Percentiles rank a stretch among this genome's conserved stretches.
Conservation (phyloP, 1,284 basidiomycete species). For the Heterobasidion occidentale region DNA sequence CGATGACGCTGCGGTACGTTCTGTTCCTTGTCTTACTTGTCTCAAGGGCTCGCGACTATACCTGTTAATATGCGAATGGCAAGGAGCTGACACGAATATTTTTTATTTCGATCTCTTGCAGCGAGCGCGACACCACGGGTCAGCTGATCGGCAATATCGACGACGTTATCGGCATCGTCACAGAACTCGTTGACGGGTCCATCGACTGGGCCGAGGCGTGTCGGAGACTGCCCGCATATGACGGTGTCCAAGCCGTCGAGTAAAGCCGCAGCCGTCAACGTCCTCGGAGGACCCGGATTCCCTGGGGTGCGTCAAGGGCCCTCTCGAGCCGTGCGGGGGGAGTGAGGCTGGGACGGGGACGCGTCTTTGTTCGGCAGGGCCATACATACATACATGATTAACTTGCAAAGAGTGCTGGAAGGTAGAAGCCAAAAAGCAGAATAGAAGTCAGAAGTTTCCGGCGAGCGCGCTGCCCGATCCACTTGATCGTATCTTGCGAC, state of each 20-base stretch:
- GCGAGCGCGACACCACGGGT: slow-evolving; percentile 91
- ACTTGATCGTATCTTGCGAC: too few relatives aligned
- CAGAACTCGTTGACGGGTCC: slow-evolving; percentile 65
- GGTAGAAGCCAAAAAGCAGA: too few relatives aligned
- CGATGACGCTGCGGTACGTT: slow-evolving; percentile 79
- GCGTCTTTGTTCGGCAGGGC: too few relatives aligned
- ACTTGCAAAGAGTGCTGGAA: too few relatives aligned
- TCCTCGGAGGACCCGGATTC: too few relatives aligned
- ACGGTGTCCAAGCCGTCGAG: slow-evolving; percentile 73
- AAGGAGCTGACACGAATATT: background rate
- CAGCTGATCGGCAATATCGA: slow-evolving; percentile 93
- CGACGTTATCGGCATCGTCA: slow-evolving; percentile 80
- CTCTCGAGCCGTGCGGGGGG: too few relatives aligned
- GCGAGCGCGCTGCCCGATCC: too few relatives aligned
- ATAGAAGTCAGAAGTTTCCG: too few relatives aligned
- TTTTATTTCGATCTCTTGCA: slow-evolving; percentile 18
- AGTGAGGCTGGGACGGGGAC: too few relatives aligned
- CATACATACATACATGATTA: too few relatives aligned
- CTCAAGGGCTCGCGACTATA: slow-evolving; percentile 1
- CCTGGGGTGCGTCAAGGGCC: too few relatives aligned
- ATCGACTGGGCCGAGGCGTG: slow-evolving; percentile 80
- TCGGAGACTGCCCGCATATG: slow-evolving; percentile 70
- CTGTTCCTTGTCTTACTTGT: background rate
- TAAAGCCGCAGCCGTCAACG: too few relatives aligned
- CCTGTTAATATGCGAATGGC: background rate